A percentile compares a stretch with the other conserved stretches of the same genome.
Conservation (phyloP, 73 alveolate genomes). For the Durusdinium trenchii region DNA sequence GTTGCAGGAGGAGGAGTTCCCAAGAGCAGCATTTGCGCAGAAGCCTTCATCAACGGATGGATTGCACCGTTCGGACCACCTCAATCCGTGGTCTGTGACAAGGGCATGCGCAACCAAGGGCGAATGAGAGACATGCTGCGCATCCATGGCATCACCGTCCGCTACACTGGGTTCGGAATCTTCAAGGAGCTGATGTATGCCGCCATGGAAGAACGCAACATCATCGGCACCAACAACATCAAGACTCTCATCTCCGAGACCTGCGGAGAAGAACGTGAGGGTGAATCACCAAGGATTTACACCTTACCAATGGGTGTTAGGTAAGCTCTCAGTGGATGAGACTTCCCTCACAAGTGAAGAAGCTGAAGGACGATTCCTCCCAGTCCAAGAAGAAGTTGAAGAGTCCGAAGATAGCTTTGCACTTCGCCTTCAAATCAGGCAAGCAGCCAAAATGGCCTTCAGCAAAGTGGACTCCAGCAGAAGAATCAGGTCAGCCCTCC, state of each 20-base stretch:
- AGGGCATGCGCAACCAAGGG: not conserved
- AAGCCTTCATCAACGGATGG: not conserved
- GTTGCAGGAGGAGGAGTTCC: slow-evolving; percentile 8
- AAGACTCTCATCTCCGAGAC: not conserved
- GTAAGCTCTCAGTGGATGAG: not conserved
- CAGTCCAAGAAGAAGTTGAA: not conserved
- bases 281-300: not conserved
- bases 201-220: slow-evolving; percentile 19
- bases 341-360: not conserved
- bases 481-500: not conserved
- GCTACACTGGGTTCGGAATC: not conserved
- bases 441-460: not conserved
- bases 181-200: not conserved
- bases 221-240: not conserved
- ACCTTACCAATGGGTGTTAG: not conserved
- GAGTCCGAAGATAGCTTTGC: not conserved
- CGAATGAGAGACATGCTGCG: not conserved
- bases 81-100: not conserved
- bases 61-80: not conserved
- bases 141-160: not conserved
- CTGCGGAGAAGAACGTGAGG: not conserved
- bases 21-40: slow-evolving; percentile 10
- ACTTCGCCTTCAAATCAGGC: not conserved
- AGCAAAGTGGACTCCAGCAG: not conserved
- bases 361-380: not conserved